phyloP scores from a whole-genome alignment of 768 basidiomycete genomes.

The Lactarius trivialis region DNA sequence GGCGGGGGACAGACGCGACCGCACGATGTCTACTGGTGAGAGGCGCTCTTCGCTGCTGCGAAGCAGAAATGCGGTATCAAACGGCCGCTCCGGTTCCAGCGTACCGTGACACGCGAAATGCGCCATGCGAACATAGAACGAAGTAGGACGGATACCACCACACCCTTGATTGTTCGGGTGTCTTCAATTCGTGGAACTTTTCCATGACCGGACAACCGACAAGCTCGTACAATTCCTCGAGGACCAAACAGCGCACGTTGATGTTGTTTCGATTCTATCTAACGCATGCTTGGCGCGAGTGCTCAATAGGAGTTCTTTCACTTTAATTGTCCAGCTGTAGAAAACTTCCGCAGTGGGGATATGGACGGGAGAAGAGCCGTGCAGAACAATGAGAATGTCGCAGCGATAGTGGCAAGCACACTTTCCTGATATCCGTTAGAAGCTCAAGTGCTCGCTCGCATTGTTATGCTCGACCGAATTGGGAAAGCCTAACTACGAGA shows the following conservation, averaged over 20 bases:
- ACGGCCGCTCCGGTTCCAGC: not conserved
- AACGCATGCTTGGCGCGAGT: not conserved
- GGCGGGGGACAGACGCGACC: not conserved
- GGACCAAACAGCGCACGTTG: not conserved
- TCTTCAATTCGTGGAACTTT: too few species aligned
- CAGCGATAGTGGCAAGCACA: conserved; percentile 1
- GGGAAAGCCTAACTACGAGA: not conserved
- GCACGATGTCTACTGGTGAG: conserved; percentile 13
- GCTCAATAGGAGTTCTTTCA: not conserved
- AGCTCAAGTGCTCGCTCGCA: not conserved
- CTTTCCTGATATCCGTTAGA: conserved; percentile 2
- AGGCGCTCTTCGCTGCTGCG: not conserved
- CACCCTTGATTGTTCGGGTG: too few species aligned
- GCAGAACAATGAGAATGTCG: conserved; percentile 13
- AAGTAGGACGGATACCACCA: too few species aligned
- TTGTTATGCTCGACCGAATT: not conserved
- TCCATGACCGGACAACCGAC: conserved; percentile 6
- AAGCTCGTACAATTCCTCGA: conserved; percentile 8
- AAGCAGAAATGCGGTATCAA: conserved; percentile 6
- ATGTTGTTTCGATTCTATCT: not conserved
- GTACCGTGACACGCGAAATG: conserved; percentile 19
- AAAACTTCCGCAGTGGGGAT: conserved; percentile 1
- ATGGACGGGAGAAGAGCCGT: not conserved
- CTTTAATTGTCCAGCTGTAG: not conserved
- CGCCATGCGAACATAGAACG: too few species aligned